Conservation (phyloP, 768 basidiomycete species). For the Trametes maxima region DNA sequence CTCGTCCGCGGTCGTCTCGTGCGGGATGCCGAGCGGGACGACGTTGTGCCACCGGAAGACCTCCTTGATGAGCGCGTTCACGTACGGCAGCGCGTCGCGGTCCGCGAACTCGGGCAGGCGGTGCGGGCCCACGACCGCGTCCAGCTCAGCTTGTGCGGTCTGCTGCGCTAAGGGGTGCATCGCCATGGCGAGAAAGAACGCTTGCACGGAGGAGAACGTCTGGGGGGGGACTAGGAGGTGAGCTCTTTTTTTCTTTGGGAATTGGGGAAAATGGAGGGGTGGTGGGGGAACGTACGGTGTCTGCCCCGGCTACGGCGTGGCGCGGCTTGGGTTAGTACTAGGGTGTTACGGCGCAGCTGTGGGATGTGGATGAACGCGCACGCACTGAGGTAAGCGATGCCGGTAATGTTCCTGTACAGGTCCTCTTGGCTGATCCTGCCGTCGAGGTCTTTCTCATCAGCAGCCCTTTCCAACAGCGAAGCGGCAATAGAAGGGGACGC, state of each 20-base stretch:
- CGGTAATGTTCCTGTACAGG: conserved; percentile 5
- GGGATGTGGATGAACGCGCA: background rate
- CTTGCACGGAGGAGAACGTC: conserved; percentile 32
- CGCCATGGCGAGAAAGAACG: conserved; percentile 39
- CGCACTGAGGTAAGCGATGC: conserved; percentile 7
- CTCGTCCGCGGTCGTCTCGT: conserved; percentile 26
- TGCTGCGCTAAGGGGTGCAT: conserved; percentile 35
- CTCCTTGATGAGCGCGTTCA: conserved; percentile 31
- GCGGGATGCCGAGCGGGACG: conserved; percentile 34
- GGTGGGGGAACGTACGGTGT: background rate
- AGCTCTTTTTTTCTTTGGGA: background rate
- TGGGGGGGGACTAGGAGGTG: conserved; percentile 2
- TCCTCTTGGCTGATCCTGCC: conserved; percentile 9
- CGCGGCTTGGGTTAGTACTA: no score
- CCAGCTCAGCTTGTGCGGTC: conserved; percentile 33
- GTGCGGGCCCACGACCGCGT: conserved; percentile 27
- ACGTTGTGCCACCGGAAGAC: conserved; percentile 38
- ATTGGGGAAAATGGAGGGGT: background rate
- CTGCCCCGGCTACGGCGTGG: conserved; percentile 6
- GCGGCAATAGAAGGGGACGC: conserved; percentile 8
- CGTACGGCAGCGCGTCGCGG: conserved; percentile 27
- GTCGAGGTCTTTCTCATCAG: background rate
- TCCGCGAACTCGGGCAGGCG: conserved; percentile 29
- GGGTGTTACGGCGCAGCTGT: no score
- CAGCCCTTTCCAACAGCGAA: conserved; percentile 2